Evolutionary conservation across 192 early-diverging fungal species (phyloP), one percentile per base, ranked within the genome.

Genomic region (Linnemannia zychae): DNA sequence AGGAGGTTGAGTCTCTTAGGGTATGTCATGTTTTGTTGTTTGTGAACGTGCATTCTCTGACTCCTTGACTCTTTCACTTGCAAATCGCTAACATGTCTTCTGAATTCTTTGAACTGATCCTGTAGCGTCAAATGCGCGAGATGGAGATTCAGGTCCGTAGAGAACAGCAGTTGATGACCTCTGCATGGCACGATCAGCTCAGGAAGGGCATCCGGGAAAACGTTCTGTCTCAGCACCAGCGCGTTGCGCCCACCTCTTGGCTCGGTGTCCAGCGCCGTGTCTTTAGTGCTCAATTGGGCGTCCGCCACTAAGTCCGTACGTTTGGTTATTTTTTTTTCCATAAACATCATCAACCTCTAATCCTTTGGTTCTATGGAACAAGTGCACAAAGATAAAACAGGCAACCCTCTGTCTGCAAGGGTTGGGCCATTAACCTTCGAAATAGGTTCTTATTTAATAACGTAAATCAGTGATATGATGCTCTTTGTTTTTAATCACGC

Each of bases 321-420:
- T 72, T 97, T 28, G 97, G 97, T 88, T 96, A 98, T 77, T 95
- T 94, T 52, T 88, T 94, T 84, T 98, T 97, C 93, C 11, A 63
- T 63, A 63, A 63, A 63, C 57, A 31, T n/a, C n/a, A n/a, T n/a
- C n/a, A n/a, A n/a, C n/a, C n/a, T n/a, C n/a, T n/a, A n/a, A n/a
- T n/a, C n/a, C n/a, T n/a, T n/a, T n/a, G n/a, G n/a, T n/a, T n/a
- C n/a, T n/a, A n/a, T n/a, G n/a, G n/a, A n/a, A n/a, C n/a, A n/a
- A n/a, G n/a, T n/a, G n/a, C n/a, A n/a, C n/a, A n/a, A n/a, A n/a
- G n/a, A n/a, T n/a, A n/a, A n/a, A n/a, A n/a, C n/a, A n/a, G n/a
- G n/a, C n/a, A n/a, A n/a, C n/a, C n/a, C n/a, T n/a, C n/a, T n/a
- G n/a, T n/a, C n/a, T n/a, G n/a, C n/a, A n/a, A n/a, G n/a, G n/a